These are phyloP conservation scores for Corinectria fuckeliana DNA, from an alignment of 2,329 filamentous ascomycete species.

Conservation along the genomic window DNA sequence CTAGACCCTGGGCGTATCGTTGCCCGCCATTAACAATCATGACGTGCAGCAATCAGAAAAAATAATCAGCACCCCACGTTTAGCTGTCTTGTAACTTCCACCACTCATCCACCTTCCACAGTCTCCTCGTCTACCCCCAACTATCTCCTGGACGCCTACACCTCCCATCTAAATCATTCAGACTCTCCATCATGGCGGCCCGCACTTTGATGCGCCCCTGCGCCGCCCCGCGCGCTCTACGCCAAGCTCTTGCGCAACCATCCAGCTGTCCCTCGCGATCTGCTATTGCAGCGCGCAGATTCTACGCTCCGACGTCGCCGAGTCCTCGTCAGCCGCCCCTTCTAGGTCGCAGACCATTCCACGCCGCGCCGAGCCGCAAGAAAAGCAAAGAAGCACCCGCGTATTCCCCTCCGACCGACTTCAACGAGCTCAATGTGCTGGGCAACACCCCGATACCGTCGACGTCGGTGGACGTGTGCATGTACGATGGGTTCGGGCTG, in stretches of 20 bases:
- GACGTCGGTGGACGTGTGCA: slow-evolving; percentile 83
- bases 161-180: background rate
- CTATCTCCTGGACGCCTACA: background rate
- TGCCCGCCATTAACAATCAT: slow-evolving; percentile 21
- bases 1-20: background rate
- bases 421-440: slow-evolving; percentile 79
- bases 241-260: slow-evolving; percentile 27
- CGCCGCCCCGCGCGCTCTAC: slow-evolving; percentile 28
- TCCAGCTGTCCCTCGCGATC: slow-evolving; percentile 15
- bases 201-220: slow-evolving; percentile 32
- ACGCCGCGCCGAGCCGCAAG: slow-evolving; percentile 23
- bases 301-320: background rate
- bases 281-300: slow-evolving; percentile 23
- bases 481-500: slow-evolving; percentile 82
- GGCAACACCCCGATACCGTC: slow-evolving; percentile 76
- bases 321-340: background rate
- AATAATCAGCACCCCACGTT: slow-evolving; percentile 33
- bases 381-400: slow-evolving; percentile 37
- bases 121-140: slow-evolving; percentile 3
- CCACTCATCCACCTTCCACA: slow-evolving; percentile 1
- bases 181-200: slow-evolving; percentile 23
- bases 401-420: slow-evolving; percentile 61
- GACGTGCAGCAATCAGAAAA: slow-evolving; percentile 39
- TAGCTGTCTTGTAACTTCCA: slow-evolving; percentile 13
- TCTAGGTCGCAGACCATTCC: slow-evolving; percentile 26